A percentile compares a stretch with the other conserved stretches of the same genome.
Conservation (phyloP, 495 filamentous ascomycete genomes). For the Penicillium roqueforti region DNA sequence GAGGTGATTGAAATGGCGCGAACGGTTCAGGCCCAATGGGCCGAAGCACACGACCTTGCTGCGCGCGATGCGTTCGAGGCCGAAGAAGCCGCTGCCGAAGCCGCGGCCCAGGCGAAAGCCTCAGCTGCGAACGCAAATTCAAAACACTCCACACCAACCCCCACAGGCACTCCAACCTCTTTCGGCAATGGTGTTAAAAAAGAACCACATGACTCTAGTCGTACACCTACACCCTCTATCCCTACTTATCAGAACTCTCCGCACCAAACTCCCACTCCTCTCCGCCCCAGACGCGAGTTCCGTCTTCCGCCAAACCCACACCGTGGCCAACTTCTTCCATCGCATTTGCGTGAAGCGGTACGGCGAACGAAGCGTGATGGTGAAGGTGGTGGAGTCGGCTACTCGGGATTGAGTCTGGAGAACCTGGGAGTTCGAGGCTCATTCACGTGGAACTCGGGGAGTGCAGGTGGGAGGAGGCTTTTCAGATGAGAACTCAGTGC, state of each 20-base stretch:
- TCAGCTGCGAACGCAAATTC: constrained; percentile 22
- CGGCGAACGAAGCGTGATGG: constrained; percentile 65
- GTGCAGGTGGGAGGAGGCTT: constrained; percentile 53
- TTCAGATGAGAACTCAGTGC: constrained; percentile 46
- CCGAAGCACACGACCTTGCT: constrained; percentile 46
- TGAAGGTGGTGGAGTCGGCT: constrained; percentile 64
- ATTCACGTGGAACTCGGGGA: constrained; percentile 49
- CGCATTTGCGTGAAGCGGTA: constrained; percentile 77
- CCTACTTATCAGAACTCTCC: constrained; percentile 1
- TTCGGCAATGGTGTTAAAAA: constrained; percentile 24
- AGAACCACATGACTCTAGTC: constrained; percentile 18
- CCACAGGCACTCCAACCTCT: constrained; percentile 13
- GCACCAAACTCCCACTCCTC: constrained; percentile 10
- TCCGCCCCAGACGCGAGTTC: constrained; percentile 23
- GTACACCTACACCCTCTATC: constrained; percentile 16
- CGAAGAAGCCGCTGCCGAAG: constrained; percentile 35
- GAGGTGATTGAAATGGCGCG: constrained; percentile 78
- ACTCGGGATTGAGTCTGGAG: constrained; percentile 68
- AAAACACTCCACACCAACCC: constrained; percentile 18
- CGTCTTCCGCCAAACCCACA: constrained; percentile 43
- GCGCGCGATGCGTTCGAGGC: constrained; percentile 31
- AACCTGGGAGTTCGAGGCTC: constrained; percentile 62
- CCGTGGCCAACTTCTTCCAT: constrained; percentile 70
- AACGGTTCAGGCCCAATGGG: constrained; percentile 75
- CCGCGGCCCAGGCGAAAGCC: constrained; percentile 35